Base-by-base conservation (phyloP, 1,284 basidiomycete genomes). In the Puccinia novopanici region DNA sequence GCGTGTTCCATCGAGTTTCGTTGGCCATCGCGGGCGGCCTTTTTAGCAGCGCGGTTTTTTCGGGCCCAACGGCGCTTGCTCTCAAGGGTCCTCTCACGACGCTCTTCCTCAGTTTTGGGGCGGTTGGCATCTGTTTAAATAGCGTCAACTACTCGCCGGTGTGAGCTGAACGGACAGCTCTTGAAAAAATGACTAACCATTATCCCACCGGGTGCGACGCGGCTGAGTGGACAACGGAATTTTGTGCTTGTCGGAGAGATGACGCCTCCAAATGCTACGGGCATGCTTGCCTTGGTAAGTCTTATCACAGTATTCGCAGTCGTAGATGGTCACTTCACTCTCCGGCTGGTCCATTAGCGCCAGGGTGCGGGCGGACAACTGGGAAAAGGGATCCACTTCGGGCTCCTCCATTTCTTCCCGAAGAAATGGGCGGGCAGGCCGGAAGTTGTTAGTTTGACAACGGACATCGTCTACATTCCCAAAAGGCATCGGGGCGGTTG, bases 181-280 rank as follows among this genome's bases (percentile, higher is more conserved):
- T 34, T 34, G 4, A 34, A 34, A 34, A 34, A 34, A 34, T 34
- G 34, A 57, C 87, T 84, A 75, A 87, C 87, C 85, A 80, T 86
- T 86, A 83, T 89, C 89, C 89, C 89, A 89, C 50, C 89, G 85
- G 13, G 88, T 89, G 59, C 88, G 84, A 42, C 88, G 85, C 50
- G 87, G 87, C 84, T 89, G 89, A 6, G 86, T 84, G 42, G 85
- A 85, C 65, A 89, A 82, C 0, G 88, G 88, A 45, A 89, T 88
- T 40, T 86, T 87, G 83, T 89, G 89, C 83, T 89, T 89, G 83
- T 89, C 88, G 83, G 88, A 87, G 72, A 89, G 83, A 83, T 89
- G 89, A 61, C 89, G 83, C 52, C 88, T 85, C 85, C 88, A 89
- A 79, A 89, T 89, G 83, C 87, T 88, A 72, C 89, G 84, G 0